Conservation (phyloP, 2,329 filamentous ascomycete species). For the Neopestalotiopsis clavispora region DNA sequence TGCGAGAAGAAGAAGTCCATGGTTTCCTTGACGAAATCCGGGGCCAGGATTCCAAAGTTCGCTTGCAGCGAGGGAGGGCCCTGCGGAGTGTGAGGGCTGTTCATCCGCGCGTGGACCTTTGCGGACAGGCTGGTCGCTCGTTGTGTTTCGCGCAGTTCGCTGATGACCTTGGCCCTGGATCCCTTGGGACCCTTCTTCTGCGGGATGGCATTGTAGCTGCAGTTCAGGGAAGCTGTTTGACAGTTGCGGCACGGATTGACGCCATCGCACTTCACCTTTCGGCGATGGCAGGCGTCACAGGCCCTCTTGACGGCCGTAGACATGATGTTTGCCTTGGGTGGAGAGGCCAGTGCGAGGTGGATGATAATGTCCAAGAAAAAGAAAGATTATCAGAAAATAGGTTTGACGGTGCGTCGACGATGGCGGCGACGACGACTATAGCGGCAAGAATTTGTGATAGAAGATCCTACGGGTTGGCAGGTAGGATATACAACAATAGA, state of each 20-base stretch:
- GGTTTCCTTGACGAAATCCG: constrained; percentile 68
- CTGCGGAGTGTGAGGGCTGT: constrained; percentile 56
- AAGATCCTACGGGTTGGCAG: not conserved
- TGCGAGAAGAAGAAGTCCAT: constrained; percentile 72
- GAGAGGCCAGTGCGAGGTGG: not conserved
- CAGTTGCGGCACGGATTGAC: constrained; percentile 75
- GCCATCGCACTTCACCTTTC: constrained; percentile 77
- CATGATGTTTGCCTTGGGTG: constrained; percentile 28
- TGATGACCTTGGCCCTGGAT: constrained; percentile 76
- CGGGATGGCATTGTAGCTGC: constrained; percentile 76
- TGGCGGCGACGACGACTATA: not conserved
- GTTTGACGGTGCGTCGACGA: constrained; percentile 4
- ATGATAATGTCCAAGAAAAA: not conserved
- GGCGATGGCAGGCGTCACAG: constrained; percentile 75
- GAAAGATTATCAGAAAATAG: not conserved
- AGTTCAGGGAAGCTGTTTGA: constrained; percentile 67
- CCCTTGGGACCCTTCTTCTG: constrained; percentile 81
- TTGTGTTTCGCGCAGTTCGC: constrained; percentile 72
- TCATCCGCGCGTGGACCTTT: constrained; percentile 65
- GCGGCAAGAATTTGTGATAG: constrained; percentile 4
- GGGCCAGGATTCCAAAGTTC: constrained; percentile 64
- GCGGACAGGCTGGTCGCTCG: constrained; percentile 67
- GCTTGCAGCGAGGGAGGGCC: constrained; percentile 54
- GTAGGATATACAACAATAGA: constrained; percentile 11
- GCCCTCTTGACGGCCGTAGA: constrained; percentile 52